A percentile compares a stretch with the other conserved stretches of the same genome.
Conservation (phyloP, 2,329 filamentous ascomycete species). For the Talaromyces sp. region DNA sequence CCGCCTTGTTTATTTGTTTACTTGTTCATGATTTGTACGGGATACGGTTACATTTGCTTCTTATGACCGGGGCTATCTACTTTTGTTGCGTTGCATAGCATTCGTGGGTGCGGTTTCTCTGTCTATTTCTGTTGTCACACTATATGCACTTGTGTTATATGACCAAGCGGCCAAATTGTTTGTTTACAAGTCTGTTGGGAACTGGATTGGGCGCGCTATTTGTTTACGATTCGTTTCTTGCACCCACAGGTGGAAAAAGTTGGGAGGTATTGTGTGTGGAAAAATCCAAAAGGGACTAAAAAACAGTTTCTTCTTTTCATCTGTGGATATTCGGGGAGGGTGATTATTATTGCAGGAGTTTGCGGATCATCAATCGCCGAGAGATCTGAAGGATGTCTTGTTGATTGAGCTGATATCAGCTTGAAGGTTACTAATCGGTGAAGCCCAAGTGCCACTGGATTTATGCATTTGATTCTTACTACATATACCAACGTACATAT, state of each 20-base stretch:
- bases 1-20: conserved; percentile 29
- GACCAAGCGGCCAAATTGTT: neutral
- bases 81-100: conserved; percentile 19
- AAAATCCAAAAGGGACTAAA: neutral
- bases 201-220: neutral
- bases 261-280: neutral
- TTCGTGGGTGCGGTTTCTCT: conserved; percentile 8
- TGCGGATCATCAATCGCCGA: neutral
- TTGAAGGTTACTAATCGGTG: neutral
- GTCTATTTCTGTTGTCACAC: conserved; percentile 8
- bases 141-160: conserved; percentile 9
- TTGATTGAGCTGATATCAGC: neutral
- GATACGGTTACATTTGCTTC: conserved; percentile 28
- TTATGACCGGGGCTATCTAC: neutral
- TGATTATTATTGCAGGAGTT: neutral
- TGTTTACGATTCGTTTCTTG: neutral
- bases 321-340: neutral
- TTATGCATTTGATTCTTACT: neutral
- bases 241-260: neutral
- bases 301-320: neutral
- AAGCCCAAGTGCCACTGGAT: conserved; percentile 4
- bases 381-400: neutral
- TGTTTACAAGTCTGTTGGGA: neutral
- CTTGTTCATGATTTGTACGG: conserved; percentile 49
- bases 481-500: conserved; percentile 10